A percentile compares a stretch with the other conserved stretches of the same genome.
These are phyloP conservation scores for Ramaria rubella DNA, from an alignment of 768 basidiomycete genomes.

Conservation along the genomic window DNA sequence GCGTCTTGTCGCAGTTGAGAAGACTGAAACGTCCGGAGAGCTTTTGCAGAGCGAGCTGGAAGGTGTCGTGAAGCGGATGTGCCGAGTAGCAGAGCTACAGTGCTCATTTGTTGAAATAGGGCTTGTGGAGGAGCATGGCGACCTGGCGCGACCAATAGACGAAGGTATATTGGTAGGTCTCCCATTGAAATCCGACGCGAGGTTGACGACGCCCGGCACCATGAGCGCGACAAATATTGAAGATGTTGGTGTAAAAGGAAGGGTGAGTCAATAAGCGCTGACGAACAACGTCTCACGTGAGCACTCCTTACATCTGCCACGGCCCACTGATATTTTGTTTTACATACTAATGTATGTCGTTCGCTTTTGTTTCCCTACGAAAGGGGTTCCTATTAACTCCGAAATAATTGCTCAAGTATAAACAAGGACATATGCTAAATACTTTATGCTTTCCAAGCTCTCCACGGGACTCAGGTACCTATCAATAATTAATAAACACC, in stretches of 20 bases:
- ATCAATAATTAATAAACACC: neutral
- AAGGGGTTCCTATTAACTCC: neutral
- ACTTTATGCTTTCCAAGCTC: neutral
- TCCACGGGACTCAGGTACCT: neutral
- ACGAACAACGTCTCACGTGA: constrained; percentile 1
- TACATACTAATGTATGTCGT: neutral
- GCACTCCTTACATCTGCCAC: neutral
- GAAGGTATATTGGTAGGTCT: neutral
- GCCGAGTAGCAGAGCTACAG: neutral
- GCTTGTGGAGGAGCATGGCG: neutral
- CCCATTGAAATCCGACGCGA: neutral
- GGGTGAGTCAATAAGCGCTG: neutral
- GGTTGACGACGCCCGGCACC: neutral
- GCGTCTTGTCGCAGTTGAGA: neutral
- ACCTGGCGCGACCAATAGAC: neutral
- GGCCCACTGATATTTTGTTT: neutral
- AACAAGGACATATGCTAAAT: neutral
- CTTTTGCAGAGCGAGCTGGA: neutral
- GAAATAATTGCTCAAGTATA: neutral
- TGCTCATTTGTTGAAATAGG: no score
- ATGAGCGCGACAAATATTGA: neutral
- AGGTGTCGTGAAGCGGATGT: neutral
- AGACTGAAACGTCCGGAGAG: neutral
- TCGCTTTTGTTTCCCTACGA: neutral
- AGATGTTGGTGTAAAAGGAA: neutral